Percentiles rank a stretch among this genome's conserved stretches.
Evolutionary conservation across 805 yeast genomes (phyloP).

Genomic region (Cyberlindnera suaveolens): DNA sequence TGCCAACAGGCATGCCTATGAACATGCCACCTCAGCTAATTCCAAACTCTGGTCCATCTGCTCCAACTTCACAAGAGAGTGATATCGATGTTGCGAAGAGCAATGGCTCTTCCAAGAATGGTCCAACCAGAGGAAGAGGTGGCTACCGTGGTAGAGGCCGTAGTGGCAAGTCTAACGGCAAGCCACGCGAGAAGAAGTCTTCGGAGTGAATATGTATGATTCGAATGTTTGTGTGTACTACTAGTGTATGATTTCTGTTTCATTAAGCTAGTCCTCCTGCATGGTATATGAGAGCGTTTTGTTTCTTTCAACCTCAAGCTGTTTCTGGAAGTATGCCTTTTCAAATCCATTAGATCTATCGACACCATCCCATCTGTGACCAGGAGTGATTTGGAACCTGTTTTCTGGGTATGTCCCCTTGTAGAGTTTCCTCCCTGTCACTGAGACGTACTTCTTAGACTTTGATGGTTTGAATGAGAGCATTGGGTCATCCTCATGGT

Average conservation of each 20-base stretch:
- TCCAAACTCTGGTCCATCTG: not conserved
- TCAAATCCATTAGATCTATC: slow-evolving; percentile 90
- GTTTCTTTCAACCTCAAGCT: slow-evolving; percentile 29
- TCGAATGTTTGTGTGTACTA: not conserved
- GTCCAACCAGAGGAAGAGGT: slow-evolving; percentile 18
- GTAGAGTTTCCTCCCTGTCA: slow-evolving; percentile 51
- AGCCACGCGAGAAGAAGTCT: not conserved
- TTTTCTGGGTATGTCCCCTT: slow-evolving; percentile 54
- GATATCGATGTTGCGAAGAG: not conserved
- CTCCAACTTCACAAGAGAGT: not conserved
- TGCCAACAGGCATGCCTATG: not conserved
- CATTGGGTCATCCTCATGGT: slow-evolving; percentile 62
- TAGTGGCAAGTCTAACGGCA: slow-evolving; percentile 4
- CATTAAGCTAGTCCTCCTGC: slow-evolving; percentile 28
- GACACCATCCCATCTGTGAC: slow-evolving; percentile 87
- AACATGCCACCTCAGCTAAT: not conserved
- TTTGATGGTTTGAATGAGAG: slow-evolving; percentile 34
- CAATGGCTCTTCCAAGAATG: not conserved
- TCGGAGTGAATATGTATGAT: not conserved
- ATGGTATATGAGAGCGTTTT: slow-evolving; percentile 29
- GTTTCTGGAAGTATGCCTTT: slow-evolving; percentile 44
- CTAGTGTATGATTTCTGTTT: not conserved
- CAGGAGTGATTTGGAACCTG: slow-evolving; percentile 73
- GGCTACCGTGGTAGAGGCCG: slow-evolving; percentile 10
- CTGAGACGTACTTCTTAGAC: slow-evolving; percentile 20